A percentile compares a stretch with the other conserved stretches of the same genome.
These are phyloP conservation scores for Trichoderma atroviride DNA, from an alignment of 2,329 filamentous ascomycete species.

Conservation along the genomic window DNA sequence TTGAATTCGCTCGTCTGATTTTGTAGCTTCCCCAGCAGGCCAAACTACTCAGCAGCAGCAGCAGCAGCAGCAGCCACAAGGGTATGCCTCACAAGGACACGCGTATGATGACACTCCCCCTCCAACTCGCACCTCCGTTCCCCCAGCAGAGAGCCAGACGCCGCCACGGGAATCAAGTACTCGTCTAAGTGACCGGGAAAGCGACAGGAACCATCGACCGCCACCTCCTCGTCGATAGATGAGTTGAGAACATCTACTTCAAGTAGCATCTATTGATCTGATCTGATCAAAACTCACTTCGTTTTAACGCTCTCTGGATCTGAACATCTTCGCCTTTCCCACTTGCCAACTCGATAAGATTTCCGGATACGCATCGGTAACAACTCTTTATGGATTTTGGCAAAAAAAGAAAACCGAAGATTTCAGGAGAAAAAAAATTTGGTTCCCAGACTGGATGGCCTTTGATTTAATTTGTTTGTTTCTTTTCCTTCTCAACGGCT, in stretches of 20 bases:
- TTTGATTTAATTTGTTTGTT: not conserved
- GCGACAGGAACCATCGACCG: slow-evolving; percentile 46
- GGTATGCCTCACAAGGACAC: slow-evolving; percentile 50
- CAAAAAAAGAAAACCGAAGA: not conserved
- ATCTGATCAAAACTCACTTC: slow-evolving; percentile 35
- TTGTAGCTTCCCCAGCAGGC: slow-evolving; percentile 57
- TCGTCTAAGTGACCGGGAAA: slow-evolving; percentile 49
- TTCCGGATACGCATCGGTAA: slow-evolving; percentile 29
- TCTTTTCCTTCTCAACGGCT: not conserved
- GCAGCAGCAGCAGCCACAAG: slow-evolving; percentile 38
- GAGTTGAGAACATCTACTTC: slow-evolving; percentile 17
- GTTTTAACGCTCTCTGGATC: slow-evolving; percentile 36
- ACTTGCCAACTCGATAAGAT: slow-evolving; percentile 4
- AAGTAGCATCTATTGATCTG: slow-evolving; percentile 19
- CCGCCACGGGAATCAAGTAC: slow-evolving; percentile 42
- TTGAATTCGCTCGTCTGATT: slow-evolving; percentile 44
- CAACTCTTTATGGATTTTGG: slow-evolving; percentile 24
- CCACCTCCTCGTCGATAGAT: slow-evolving; percentile 43
- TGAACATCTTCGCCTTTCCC: slow-evolving; percentile 29
- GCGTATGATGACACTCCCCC: slow-evolving; percentile 56
- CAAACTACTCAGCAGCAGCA: slow-evolving; percentile 38
- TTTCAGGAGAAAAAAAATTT: not conserved
- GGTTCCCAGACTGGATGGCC: slow-evolving; percentile 19
- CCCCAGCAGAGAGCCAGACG: slow-evolving; percentile 46
- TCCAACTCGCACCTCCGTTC: slow-evolving; percentile 40